phyloP scores from a whole-genome alignment of 768 basidiomycete species.

The Pisolithus tinctorius region DNA sequence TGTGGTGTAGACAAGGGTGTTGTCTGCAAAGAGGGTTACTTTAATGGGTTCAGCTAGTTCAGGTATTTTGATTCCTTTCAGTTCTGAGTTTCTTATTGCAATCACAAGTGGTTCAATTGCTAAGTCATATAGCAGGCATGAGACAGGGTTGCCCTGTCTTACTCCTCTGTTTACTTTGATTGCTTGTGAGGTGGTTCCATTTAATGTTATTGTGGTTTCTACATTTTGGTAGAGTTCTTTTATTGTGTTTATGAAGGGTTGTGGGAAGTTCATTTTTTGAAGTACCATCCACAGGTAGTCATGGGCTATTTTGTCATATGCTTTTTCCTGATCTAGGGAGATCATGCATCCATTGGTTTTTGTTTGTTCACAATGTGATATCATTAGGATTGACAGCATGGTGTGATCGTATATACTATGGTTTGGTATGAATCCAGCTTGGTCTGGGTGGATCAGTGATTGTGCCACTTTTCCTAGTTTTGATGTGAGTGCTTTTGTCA shows the following conservation, averaged over 20 bases:
- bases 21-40: constrained; percentile 22
- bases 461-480: constrained; percentile 9
- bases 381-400: constrained; percentile 18
- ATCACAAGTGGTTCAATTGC: constrained; percentile 18
- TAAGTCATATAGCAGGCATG: no score
- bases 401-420: constrained; percentile 29
- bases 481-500: constrained; percentile 19
- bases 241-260: constrained; percentile 21
- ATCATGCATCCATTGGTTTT: constrained; percentile 24
- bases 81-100: neutral
- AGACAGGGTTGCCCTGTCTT: constrained; percentile 26
- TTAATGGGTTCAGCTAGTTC: constrained; percentile 6
- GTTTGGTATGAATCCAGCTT: constrained; percentile 33
- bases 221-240: constrained; percentile 5
- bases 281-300: constrained; percentile 25
- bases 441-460: constrained; percentile 26
- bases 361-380: constrained; percentile 15
- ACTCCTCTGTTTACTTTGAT: constrained; percentile 19
- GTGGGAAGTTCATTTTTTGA: constrained; percentile 16
- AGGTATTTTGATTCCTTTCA: constrained; percentile 16
- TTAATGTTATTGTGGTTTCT: constrained; percentile 27
- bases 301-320: constrained; percentile 32
- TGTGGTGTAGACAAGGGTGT: constrained; percentile 14
- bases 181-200: constrained; percentile 8
- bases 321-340: constrained; percentile 30